Evolutionary conservation across 1,284 basidiomycete species (phyloP).

Genomic region (Volvariella surrecta): DNA sequence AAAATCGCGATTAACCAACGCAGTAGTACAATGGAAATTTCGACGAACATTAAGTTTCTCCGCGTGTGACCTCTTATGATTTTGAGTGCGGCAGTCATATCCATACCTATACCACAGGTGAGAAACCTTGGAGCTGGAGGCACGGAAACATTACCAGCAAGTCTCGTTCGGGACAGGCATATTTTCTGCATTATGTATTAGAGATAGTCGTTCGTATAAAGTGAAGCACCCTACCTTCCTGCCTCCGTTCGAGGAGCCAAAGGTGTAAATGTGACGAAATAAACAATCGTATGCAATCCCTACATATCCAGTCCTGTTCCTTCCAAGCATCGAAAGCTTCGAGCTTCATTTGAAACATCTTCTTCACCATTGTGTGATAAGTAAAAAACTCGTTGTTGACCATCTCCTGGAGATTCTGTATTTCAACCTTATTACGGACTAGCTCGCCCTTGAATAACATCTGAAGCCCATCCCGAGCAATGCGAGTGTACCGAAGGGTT

Average conservation of each 20-base stretch:
- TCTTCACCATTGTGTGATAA: not conserved
- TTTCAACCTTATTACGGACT: too few relatives aligned
- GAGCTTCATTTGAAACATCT: not conserved
- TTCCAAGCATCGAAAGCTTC: not conserved
- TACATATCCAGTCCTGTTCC: not conserved
- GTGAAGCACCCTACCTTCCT: not conserved
- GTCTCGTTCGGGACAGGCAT: not conserved
- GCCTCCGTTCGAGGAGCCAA: not conserved
- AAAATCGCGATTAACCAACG: too few relatives aligned
- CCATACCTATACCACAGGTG: slow-evolving; percentile 11
- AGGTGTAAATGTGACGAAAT: not conserved
- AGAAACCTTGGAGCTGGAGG: not conserved
- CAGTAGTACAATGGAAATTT: not conserved
- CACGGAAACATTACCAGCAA: not conserved
- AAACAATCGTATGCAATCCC: not conserved
- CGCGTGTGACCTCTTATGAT: slow-evolving; percentile 11
- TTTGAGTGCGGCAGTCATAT: slow-evolving; percentile 13
- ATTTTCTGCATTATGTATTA: not conserved
- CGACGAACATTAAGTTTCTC: slow-evolving; percentile 8
- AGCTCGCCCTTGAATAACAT: not conserved
- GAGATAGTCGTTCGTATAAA: too few relatives aligned
- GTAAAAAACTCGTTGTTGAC: too few relatives aligned
- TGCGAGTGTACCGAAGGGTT: not conserved
- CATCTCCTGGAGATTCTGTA: too few relatives aligned
- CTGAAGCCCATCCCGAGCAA: too few relatives aligned